Evolutionary conservation across 306 rosid genomes (phyloP), one percentile per base, ranked within the genome.

Genomic region (Gastrolobium bilobum): DNA sequence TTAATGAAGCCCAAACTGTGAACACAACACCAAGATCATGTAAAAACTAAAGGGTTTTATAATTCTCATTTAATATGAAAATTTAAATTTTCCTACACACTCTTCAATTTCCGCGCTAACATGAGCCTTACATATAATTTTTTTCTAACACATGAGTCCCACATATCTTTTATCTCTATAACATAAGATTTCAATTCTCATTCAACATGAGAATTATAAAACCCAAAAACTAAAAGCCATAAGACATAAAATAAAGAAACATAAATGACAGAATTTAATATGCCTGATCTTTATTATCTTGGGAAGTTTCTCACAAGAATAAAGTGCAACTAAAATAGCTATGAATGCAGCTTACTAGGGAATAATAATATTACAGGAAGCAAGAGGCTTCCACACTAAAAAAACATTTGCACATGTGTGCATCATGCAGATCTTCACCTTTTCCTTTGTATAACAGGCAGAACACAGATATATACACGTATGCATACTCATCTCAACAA

Each of bases 361-460:
- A 60, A 62, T 71, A 81, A 64, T 29, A 86, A 68, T 69, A 68
- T 11, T 80, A 75, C 84, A 71, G 89, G 87, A 91, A 92, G 82
- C 90, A 65, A 87, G 92, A 83, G 37, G 88, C 83, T 91, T 85
- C 86, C 85, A 77, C 60, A 70, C 80, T 61, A 59, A 7, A 43
- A 76, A 44, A 15, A 44, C 72, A 80, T 9, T 61, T 61, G 91
- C 92, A 89, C 97, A 82, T 81, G 97, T 76, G 97, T 90, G 93
- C 97, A 54, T 72, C 66, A 20, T 75, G 35, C 72, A 70, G 47
- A 48, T 48, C 68, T 87, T 78, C 79, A 78, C 67, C 72, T 81
- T 79, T 71, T 78, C 43, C 50, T 81, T 13, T 39, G 59, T 63
- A 37, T 78, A 76, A 80, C 78, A 57, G 51, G 79, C 72, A 73